Conservation (phyloP, 129 eudicot species). For the Ambrosia trifida region DNA sequence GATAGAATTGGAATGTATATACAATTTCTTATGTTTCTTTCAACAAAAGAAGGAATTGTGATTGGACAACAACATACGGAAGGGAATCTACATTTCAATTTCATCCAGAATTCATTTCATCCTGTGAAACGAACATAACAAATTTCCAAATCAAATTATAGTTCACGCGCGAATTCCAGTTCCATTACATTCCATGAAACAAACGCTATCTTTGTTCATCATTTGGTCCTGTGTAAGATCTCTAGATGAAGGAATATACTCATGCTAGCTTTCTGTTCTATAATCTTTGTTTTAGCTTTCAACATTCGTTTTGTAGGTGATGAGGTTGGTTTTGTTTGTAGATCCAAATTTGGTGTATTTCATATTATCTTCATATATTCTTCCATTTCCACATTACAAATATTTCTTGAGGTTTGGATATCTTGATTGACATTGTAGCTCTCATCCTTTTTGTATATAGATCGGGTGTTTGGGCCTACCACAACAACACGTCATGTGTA, state of each 20-base stretch:
- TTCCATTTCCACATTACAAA: conserved; percentile 3
- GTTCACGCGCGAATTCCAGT: no score
- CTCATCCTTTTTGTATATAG: conserved; percentile 36
- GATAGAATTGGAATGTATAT: no score
- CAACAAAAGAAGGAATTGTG: no score
- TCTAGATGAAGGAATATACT: conserved; percentile 1
- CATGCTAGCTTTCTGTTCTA: conserved; percentile 1
- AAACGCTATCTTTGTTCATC: no score
- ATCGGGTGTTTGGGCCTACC: conserved; percentile 98
- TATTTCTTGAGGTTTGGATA: conserved; percentile 11
- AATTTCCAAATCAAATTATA: no score
- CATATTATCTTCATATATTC: conserved; percentile 17
- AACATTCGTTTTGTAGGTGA: neutral
- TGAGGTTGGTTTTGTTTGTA: conserved; percentile 6
- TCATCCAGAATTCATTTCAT: no score
- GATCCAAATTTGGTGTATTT: neutral
- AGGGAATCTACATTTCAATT: no score
- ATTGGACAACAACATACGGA: no score
- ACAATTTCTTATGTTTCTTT: no score
- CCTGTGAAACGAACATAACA: no score
- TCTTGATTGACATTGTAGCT: conserved; percentile 15
- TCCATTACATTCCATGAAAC: no score
- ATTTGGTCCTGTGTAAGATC: conserved; percentile 6
- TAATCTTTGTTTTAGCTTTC: conserved; percentile 12
- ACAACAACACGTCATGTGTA: conserved; percentile 98